phyloP scores from a whole-genome alignment of 2,329 filamentous ascomycete genomes.

The Pleomassaria siparia region DNA sequence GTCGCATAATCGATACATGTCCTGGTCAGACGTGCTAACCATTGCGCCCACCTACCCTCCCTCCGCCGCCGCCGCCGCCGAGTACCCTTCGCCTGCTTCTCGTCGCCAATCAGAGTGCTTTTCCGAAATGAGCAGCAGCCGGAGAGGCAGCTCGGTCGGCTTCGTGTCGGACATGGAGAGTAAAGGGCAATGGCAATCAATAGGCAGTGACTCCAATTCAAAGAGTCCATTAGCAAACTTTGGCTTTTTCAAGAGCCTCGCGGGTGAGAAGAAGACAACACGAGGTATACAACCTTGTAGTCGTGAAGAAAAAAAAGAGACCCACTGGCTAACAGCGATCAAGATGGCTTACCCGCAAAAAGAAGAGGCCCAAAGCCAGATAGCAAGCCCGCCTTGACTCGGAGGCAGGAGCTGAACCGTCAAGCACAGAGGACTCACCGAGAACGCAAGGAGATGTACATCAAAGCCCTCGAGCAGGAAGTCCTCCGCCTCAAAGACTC shows the following conservation, averaged over 20 bases:
- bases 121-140: constrained; percentile 32
- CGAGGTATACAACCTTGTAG: constrained; percentile 57
- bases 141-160: constrained; percentile 37
- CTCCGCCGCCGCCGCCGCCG: constrained; percentile 29
- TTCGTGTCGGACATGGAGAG: constrained; percentile 42
- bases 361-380: constrained; percentile 93
- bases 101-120: constrained; percentile 36
- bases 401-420: constrained; percentile 89
- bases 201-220: constrained; percentile 36
- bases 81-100: constrained; percentile 39
- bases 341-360: constrained; percentile 87
- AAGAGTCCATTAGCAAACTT: constrained; percentile 43
- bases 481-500: constrained; percentile 84
- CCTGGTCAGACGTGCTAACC: constrained; percentile 39
- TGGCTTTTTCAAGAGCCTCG: constrained; percentile 65
- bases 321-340: neutral
- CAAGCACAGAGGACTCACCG: constrained; percentile 91
- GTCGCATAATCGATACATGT: constrained; percentile 38
- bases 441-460: constrained; percentile 94
- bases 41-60: constrained; percentile 41
- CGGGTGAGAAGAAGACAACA: constrained; percentile 70
- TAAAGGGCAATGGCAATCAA: constrained; percentile 40
- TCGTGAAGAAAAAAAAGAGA: too few relatives aligned
- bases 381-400: constrained; percentile 88
- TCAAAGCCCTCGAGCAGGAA: constrained; percentile 90